phyloP scores from a whole-genome alignment of 139 green algal genomes.

The Chlorella vulgaris region DNA sequence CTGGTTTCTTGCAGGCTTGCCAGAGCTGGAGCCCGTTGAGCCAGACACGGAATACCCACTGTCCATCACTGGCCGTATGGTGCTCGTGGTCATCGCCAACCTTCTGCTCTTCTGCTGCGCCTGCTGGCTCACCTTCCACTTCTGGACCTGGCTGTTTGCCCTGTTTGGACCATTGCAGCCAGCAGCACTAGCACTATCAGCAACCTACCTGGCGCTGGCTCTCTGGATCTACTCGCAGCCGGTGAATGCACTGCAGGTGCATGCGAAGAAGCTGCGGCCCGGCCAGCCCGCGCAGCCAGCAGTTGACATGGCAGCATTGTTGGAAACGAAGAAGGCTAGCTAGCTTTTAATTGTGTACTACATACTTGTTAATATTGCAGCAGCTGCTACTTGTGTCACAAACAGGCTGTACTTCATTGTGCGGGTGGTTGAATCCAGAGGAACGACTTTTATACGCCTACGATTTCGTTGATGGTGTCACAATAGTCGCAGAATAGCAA shows the following conservation, averaged over 20 bases:
- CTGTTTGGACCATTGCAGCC: conserved; percentile 11
- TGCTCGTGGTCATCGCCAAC: background rate
- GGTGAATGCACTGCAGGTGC: conserved; percentile 24
- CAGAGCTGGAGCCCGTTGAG: background rate
- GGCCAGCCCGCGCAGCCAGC: background rate
- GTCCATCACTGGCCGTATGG: conserved; percentile 1
- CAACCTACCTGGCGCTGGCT: background rate
- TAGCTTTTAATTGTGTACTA: background rate
- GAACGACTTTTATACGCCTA: too few relatives aligned
- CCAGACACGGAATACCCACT: conserved; percentile 2
- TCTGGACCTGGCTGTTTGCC: background rate
- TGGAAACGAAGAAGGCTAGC: background rate
- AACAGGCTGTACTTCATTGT: too few relatives aligned
- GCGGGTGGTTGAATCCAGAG: too few relatives aligned
- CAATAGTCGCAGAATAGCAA: background rate
- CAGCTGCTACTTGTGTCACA: too few relatives aligned
- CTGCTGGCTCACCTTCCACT: background rate
- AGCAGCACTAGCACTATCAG: background rate
- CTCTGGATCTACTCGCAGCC: conserved; percentile 17
- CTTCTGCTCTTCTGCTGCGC: background rate
- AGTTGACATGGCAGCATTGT: background rate
- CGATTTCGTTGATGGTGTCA: too few relatives aligned
- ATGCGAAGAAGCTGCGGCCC: background rate
- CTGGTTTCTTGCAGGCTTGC: conserved; percentile 7
- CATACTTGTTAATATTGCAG: too few relatives aligned